Base-by-base conservation (phyloP, 2,329 filamentous ascomycete genomes). In the Fusarium brevicatenulatum region DNA sequence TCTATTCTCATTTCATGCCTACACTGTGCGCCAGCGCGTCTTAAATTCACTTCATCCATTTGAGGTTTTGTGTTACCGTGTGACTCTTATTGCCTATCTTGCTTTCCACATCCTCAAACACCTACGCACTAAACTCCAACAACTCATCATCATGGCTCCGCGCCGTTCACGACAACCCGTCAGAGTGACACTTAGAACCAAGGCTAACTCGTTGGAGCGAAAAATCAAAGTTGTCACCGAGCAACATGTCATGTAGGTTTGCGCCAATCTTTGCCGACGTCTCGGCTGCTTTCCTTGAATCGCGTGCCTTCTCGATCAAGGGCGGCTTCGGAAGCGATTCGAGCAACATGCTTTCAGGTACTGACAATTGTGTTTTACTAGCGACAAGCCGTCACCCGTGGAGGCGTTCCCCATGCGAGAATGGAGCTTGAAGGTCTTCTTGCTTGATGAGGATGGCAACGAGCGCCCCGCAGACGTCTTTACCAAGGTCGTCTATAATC, bases 171-270 rank as follows among this genome's bases (percentile, higher is more conserved):
- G 70, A 66, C 37, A 71, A 56, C 49, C 72, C 23, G 65, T 66
- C 63, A 75, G 63, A 50, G 53, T 63, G 49, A 42, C 19, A 34
- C 19, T 64, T 39, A 74, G 52, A 55, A 40, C 56, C 15, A 68
- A 66, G 60, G 55, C 80, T 82, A 78, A 82, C 77, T 57, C 63
- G 39, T 13, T 92, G 79, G 93, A 98, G 89, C 91, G 96, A 80
- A 93, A 91, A 80, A 88, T 99, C 84, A 97, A 95, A 89, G 90
- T 99, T 85, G 89, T 98, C 76, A 98, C 96, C 57, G 92, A 96
- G 86, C 95, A 98, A 84, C 89, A 91, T 81, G 89, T 95, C 83
- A 93, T 95, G 94, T 97, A 90, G 84, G 92, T 89, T 72, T 65
- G 60, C 32, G 53, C 52, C 37, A 49, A 59, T 55, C 57, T 60